Evolutionary conservation across 2,329 filamentous ascomycete species (phyloP), one percentile per base, ranked within the genome.

Genomic region (Leptosphaerulina australis): DNA sequence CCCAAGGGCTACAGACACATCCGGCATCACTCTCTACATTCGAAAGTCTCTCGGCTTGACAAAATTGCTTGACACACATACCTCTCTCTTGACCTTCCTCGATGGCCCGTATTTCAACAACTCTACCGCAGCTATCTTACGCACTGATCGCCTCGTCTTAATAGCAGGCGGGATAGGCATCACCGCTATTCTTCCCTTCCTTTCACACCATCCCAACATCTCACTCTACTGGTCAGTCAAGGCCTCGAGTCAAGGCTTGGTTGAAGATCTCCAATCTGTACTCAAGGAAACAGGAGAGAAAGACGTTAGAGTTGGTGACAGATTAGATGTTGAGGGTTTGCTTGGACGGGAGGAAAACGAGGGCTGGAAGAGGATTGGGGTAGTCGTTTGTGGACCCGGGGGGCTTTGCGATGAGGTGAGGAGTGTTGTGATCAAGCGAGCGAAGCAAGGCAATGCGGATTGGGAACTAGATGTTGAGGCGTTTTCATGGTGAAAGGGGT

Each of bases 81-180:
- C 44, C 5, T 59, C 51, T 1, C 51, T 78, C 0, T 63, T 72
- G 10, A 72, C 72, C 0, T 64, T 79, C 0, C 56, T 79, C 2
- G 77, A 79, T 15, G 76, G 74, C 1, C 72, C 76, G 0, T 79
- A 80, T 61, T 60, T 63, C 2, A 70, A 68, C 52, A 73, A 64
- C 54, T 59, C 65, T 2, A 40, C 37, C 6, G 22, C 46, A 2
- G 47, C 65, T 1, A 28, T 54, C 4, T 61, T 67, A 4, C 55
- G 50, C 12, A 56, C 58, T 3, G 63, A 67, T 35, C 60, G 60
- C 5, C 41, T 80, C 0, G 48, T 81, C 3, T 65, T 77, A 11
- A 69, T 80, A 38, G 73, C 63, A 1, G 78, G 79, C 11, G 78
- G 77, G 8, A 77, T 80, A 21, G 78, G 77, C 20, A 76, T 80